These are phyloP conservation scores for Vigna angularis DNA, from an alignment of 306 rosid species.

Conservation along the genomic window DNA sequence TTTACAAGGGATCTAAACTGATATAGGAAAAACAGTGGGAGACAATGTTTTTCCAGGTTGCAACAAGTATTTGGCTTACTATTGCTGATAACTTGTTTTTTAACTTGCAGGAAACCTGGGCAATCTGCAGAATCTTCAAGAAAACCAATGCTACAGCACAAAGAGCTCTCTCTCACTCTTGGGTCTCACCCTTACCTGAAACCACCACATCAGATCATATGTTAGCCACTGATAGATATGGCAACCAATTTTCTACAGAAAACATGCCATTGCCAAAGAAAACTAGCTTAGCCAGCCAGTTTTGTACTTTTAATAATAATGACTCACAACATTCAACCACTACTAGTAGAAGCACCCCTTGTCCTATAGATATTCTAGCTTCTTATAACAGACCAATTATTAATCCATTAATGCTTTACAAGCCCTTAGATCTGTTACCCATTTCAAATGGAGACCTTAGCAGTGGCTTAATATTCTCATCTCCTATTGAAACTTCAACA, in stretches of 20 bases:
- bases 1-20: not conserved
- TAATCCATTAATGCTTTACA: conserved; percentile 46
- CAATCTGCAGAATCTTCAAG: conserved; percentile 96
- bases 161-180: conserved; percentile 78
- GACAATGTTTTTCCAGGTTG: not conserved
- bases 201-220: conserved; percentile 46
- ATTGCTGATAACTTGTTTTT: not conserved
- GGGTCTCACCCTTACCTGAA: conserved; percentile 69
- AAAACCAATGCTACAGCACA: conserved; percentile 79
- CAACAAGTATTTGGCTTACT: not conserved
- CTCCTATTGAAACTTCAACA: conserved; percentile 49
- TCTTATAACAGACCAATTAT: conserved; percentile 53
- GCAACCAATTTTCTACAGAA: conserved; percentile 49
- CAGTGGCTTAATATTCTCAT: conserved; percentile 50
- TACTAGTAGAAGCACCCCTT: conserved; percentile 5
- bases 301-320: conserved; percentile 40
- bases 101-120: conserved; percentile 87
- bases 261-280: conserved; percentile 52
- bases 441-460: conserved; percentile 53
- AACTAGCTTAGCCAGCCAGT: conserved; percentile 49
- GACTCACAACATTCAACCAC: conserved; percentile 48
- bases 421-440: conserved; percentile 51
- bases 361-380: conserved; percentile 50
- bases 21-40: not conserved
- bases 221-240: conserved; percentile 43